These are phyloP conservation scores for Podila epicladia DNA, from an alignment of 192 early-diverging fungal species.

Conservation along the genomic window DNA sequence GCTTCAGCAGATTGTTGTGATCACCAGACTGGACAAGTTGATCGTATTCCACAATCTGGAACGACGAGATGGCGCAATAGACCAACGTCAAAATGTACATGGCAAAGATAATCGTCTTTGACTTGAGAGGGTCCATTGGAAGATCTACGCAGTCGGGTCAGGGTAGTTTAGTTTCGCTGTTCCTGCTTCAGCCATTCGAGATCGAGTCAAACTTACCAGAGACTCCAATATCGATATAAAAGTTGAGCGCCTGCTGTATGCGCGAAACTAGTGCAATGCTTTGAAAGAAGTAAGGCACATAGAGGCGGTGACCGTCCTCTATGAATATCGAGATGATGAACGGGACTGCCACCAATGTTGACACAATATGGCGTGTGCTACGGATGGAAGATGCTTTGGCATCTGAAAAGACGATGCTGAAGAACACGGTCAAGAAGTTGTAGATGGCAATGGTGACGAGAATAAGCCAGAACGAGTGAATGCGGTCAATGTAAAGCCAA, in stretches of 20 bases:
- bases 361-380: slow-evolving; percentile 32
- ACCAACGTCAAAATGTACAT: slow-evolving; percentile 63
- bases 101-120: slow-evolving; percentile 64
- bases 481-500: slow-evolving; percentile 37
- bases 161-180: no score
- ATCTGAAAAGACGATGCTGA: slow-evolving; percentile 38
- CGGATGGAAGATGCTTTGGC: slow-evolving; percentile 24
- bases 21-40: slow-evolving; percentile 57
- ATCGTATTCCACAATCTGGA: slow-evolving; percentile 62
- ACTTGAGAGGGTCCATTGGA: slow-evolving; percentile 59
- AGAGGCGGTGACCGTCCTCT: slow-evolving; percentile 57
- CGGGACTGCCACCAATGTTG: slow-evolving; percentile 58
- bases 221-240: slow-evolving; percentile 60
- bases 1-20: slow-evolving; percentile 44
- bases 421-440: slow-evolving; percentile 32
- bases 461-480: slow-evolving; percentile 21
- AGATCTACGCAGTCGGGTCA: slow-evolving; percentile 36
- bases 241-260: slow-evolving; percentile 64
- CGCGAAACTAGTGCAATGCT: slow-evolving; percentile 62
- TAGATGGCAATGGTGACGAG: slow-evolving; percentile 35
- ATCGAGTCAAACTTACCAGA: slow-evolving; percentile 44
- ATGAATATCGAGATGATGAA: slow-evolving; percentile 63
- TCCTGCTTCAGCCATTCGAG: neutral
- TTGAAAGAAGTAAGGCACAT: slow-evolving; percentile 74
- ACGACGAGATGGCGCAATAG: slow-evolving; percentile 69